phyloP scores from a whole-genome alignment of 2,329 filamentous ascomycete species.

The Coniochaeta sp. region DNA sequence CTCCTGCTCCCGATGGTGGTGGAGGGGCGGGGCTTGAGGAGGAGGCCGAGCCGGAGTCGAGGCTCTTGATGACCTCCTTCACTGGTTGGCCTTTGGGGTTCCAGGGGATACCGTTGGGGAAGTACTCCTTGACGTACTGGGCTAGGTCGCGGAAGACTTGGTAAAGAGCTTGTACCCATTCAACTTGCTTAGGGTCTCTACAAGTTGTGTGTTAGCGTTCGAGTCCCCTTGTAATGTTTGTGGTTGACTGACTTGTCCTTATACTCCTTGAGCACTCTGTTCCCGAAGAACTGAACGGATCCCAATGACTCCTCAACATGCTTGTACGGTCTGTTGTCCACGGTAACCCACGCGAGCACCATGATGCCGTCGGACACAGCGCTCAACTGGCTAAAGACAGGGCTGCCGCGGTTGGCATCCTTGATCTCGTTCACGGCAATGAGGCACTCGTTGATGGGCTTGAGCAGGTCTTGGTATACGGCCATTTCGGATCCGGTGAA shows the following conservation, averaged over 20 bases:
- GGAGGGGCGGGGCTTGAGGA: conserved; percentile 41
- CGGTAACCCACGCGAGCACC: conserved; percentile 82
- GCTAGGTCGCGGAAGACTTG: conserved; percentile 77
- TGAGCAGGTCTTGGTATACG: conserved; percentile 68
- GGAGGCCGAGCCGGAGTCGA: conserved; percentile 38
- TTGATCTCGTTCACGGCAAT: conserved; percentile 72
- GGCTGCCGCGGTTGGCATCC: conserved; percentile 69
- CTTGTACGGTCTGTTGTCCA: conserved; percentile 75
- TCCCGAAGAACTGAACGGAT: conserved; percentile 88
- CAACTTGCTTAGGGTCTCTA: conserved; percentile 71
- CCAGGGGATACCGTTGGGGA: conserved; percentile 74
- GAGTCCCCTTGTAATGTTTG: not conserved
- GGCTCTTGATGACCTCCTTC: conserved; percentile 53
- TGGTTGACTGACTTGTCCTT: conserved; percentile 54
- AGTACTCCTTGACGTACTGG: conserved; percentile 79
- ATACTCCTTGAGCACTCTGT: conserved; percentile 84
- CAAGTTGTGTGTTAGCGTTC: conserved; percentile 7
- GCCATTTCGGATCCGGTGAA: conserved; percentile 50
- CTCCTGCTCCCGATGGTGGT: conserved; percentile 44
- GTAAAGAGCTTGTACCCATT: conserved; percentile 92
- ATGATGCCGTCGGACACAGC: conserved; percentile 87
- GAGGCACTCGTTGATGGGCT: conserved; percentile 78
- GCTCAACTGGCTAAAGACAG: conserved; percentile 73
- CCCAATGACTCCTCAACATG: conserved; percentile 77
- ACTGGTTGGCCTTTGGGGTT: conserved; percentile 71